phyloP scores from a whole-genome alignment of 2,329 filamentous ascomycete genomes.

The Arthroderma sp. region DNA sequence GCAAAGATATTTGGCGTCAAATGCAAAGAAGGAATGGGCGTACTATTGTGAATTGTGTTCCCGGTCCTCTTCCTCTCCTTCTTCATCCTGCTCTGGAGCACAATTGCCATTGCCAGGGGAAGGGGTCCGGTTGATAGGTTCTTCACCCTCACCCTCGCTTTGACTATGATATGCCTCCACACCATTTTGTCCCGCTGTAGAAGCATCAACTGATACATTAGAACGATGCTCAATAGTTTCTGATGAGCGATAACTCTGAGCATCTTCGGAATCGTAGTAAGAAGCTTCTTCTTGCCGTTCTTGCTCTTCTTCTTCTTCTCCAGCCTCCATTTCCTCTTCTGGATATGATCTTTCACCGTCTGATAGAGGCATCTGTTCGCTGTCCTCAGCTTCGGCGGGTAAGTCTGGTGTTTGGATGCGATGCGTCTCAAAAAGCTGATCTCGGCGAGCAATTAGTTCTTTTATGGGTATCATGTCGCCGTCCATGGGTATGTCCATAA shows the following conservation, averaged over 20 bases:
- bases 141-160: too few relatives aligned
- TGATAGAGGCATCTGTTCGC: not conserved
- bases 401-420: constrained; percentile 16
- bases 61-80: too few relatives aligned
- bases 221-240: too few relatives aligned
- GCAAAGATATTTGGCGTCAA: too few relatives aligned
- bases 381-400: constrained; percentile 7
- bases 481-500: constrained; percentile 32
- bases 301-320: constrained; percentile 2
- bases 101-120: too few relatives aligned
- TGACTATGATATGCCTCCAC: too few relatives aligned
- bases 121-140: too few relatives aligned
- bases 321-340: constrained; percentile 1
- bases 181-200: too few relatives aligned
- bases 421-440: constrained; percentile 15
- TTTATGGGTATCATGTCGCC: constrained; percentile 30
- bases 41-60: too few relatives aligned
- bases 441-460: constrained; percentile 29
- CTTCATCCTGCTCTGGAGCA: too few relatives aligned
- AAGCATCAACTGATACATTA: too few relatives aligned
- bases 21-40: too few relatives aligned
- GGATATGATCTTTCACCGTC: not conserved
- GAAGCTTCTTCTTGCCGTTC: not conserved
- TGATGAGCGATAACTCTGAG: not conserved
- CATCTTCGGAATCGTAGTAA: not conserved